Percentiles rank a stretch among this genome's conserved stretches.
phyloP scores from a whole-genome alignment of 2,329 filamentous ascomycete genomes.

The Sphaceloma murrayae region DNA sequence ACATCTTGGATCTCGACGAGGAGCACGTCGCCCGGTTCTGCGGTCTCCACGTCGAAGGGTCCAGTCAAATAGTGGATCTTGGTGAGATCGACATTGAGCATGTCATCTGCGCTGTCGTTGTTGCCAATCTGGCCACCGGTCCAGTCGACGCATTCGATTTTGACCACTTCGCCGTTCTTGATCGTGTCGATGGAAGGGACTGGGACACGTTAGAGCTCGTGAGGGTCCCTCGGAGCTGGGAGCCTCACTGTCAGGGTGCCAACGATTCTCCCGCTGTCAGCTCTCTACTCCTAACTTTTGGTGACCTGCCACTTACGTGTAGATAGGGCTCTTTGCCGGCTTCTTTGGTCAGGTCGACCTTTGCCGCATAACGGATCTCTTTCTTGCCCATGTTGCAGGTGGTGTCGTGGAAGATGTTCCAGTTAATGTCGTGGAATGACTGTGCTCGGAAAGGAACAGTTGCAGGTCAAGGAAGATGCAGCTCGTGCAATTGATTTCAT shows the following conservation, averaged over 20 bases:
- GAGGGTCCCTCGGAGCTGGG: constrained; percentile 4
- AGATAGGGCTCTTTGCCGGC: constrained; percentile 59
- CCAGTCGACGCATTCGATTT: constrained; percentile 87
- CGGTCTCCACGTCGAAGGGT: constrained; percentile 76
- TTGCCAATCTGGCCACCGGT: constrained; percentile 70
- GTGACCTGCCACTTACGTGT: constrained; percentile 49
- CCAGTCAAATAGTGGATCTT: constrained; percentile 80
- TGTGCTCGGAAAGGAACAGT: too few species aligned
- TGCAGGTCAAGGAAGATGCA: not conserved
- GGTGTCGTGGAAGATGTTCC: too few species aligned
- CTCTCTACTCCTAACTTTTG: not conserved
- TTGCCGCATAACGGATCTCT: constrained; percentile 60
- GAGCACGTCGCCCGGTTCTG: constrained; percentile 74
- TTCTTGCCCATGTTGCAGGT: constrained; percentile 37
- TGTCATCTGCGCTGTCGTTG: constrained; percentile 80
- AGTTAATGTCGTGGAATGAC: too few species aligned
- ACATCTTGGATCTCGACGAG: constrained; percentile 89
- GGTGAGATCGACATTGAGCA: constrained; percentile 75
- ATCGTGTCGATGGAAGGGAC: constrained; percentile 67
- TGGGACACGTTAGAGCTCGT: constrained; percentile 29
- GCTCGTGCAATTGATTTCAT: not conserved
- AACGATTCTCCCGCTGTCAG: constrained; percentile 58
- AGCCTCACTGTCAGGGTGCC: constrained; percentile 77
- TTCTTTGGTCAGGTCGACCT: constrained; percentile 63
- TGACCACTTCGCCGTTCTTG: constrained; percentile 76